Percentiles rank a stretch among this genome's conserved stretches.
Evolutionary conservation across 257 asterid species (phyloP).

Genomic region (Linaria vulgaris): DNA sequence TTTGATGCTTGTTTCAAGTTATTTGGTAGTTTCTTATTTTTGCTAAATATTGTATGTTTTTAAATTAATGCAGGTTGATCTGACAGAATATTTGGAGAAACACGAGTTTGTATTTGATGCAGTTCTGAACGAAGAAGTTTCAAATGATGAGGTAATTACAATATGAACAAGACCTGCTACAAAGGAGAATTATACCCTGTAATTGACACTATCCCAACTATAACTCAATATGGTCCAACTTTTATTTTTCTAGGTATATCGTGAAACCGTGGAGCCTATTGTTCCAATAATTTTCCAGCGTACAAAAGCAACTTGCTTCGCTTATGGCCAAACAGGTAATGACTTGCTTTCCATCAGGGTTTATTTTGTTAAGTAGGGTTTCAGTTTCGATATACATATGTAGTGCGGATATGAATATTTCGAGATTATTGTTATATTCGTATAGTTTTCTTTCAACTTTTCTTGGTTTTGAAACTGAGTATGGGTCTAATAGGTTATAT

Average conservation of each 20-base stretch:
- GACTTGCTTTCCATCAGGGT: conserved; percentile 20
- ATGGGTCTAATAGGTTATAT: no score
- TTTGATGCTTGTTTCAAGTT: conserved; percentile 14
- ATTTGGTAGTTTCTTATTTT: conserved; percentile 3
- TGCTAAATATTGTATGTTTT: conserved; percentile 17
- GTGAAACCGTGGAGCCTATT: conserved; percentile 86
- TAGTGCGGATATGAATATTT: no score
- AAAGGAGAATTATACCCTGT: neutral
- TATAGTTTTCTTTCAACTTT: no score
- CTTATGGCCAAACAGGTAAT: conserved; percentile 97
- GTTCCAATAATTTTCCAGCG: conserved; percentile 88
- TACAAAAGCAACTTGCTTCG: conserved; percentile 94
- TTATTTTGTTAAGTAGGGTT: neutral
- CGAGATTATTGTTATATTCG: no score
- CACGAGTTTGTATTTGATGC: conserved; percentile 98
- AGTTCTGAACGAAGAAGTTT: conserved; percentile 90
- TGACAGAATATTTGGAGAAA: conserved; percentile 91
- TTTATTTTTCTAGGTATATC: conserved; percentile 49
- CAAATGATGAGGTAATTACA: conserved; percentile 85
- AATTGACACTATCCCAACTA: conserved; percentile 11
- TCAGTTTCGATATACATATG: neutral
- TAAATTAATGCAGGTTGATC: conserved; percentile 71
- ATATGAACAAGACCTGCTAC: conserved; percentile 2
- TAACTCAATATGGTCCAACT: conserved; percentile 21
- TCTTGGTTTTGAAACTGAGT: no score